phyloP scores from a whole-genome alignment of 306 rosid species.

The Arachis stenosperma region DNA sequence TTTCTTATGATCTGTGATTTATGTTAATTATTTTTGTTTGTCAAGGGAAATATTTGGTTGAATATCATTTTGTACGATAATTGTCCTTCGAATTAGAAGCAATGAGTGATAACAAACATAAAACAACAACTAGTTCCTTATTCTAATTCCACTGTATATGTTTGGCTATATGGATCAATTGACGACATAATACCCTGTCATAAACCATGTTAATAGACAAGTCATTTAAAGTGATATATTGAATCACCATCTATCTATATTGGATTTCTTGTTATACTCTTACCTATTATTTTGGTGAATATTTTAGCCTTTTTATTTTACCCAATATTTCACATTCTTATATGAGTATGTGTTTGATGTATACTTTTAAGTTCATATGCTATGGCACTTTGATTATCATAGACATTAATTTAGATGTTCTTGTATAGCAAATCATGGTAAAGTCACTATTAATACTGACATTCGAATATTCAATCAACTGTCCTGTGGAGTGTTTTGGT shows the following conservation, averaged over 20 bases:
- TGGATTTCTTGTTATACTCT: neutral
- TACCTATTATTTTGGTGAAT: neutral
- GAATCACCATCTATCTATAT: neutral
- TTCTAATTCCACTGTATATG: too few species aligned
- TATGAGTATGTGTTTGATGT: neutral
- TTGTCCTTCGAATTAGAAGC: neutral
- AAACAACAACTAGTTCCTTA: neutral
- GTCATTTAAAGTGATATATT: neutral
- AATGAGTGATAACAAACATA: neutral
- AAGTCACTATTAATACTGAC: neutral
- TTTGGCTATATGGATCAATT: too few species aligned
- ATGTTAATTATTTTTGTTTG: neutral
- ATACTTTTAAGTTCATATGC: neutral
- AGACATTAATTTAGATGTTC: neutral
- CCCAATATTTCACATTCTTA: too few species aligned
- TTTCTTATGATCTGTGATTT: neutral
- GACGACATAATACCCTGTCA: neutral
- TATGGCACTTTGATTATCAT: neutral
- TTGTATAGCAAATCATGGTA: neutral
- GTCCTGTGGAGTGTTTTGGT: neutral
- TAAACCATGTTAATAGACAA: neutral
- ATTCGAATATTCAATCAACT: neutral
- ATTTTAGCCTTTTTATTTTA: too few species aligned
- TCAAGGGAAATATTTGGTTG: neutral
- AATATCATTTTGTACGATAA: neutral